Conservation (phyloP, 495 filamentous ascomycete genomes). For the Ascodesmis nigricans region DNA sequence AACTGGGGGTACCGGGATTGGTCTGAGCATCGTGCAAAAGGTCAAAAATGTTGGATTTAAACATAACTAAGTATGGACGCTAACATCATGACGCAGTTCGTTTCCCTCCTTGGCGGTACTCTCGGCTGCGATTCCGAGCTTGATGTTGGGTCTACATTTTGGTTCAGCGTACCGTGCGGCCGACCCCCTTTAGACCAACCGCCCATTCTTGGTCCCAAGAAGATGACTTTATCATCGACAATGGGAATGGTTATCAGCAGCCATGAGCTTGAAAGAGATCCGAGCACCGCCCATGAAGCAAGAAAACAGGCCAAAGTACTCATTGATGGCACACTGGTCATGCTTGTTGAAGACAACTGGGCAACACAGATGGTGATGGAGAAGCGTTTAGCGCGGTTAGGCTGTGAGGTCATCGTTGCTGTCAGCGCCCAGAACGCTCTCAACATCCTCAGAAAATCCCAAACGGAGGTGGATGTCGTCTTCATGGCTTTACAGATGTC, state of each 20-base stretch:
- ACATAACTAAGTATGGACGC: background rate
- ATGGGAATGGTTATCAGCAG: constrained; percentile 17
- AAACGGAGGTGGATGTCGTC: constrained; percentile 11
- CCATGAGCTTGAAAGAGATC: constrained; percentile 8
- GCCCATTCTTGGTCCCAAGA: constrained; percentile 7
- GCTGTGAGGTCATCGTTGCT: constrained; percentile 13
- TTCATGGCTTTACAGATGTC: constrained; percentile 21
- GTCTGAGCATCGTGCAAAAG: constrained; percentile 15
- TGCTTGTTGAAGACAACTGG: constrained; percentile 21
- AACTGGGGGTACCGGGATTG: constrained; percentile 10
- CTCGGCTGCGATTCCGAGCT: constrained; percentile 12
- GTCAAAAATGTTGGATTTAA: too few species aligned
- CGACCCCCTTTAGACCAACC: constrained; percentile 5
- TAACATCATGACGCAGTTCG: constrained; percentile 2
- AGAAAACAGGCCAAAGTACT: constrained; percentile 5
- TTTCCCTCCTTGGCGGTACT: constrained; percentile 7
- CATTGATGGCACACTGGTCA: constrained; percentile 10
- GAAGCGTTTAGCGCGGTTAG: constrained; percentile 11
- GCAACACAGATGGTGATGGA: constrained; percentile 12
- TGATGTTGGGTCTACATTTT: constrained; percentile 11
- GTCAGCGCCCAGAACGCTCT: constrained; percentile 14
- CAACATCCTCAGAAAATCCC: constrained; percentile 5
- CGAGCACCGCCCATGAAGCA: constrained; percentile 3
- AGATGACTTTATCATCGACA: constrained; percentile 7
- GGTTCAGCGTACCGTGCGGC: constrained; percentile 10